Conservation (phyloP, 257 asterid genomes). For the Avicennia marina region DNA sequence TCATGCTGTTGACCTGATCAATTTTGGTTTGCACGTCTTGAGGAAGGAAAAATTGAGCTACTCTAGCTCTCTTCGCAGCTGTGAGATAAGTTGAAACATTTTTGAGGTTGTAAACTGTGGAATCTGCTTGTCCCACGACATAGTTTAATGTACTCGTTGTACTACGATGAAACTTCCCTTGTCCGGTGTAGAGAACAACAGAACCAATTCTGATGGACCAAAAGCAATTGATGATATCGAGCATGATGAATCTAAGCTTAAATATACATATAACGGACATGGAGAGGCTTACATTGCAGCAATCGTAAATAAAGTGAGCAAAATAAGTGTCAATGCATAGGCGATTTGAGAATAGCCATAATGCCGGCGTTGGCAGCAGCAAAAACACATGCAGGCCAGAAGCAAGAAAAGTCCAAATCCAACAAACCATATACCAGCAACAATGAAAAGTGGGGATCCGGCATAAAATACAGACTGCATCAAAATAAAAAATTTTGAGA, state of each 20-base stretch:
- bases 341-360: constrained; percentile 48
- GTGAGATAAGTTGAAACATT: constrained; percentile 62
- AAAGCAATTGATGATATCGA: no score
- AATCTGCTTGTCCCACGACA: constrained; percentile 64
- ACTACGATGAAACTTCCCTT: constrained; percentile 59
- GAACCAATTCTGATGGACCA: constrained; percentile 46
- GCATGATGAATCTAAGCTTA: no score
- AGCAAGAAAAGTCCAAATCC: constrained; percentile 37
- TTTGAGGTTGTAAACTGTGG: constrained; percentile 55
- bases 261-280: no score
- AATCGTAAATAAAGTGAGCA: constrained; percentile 37
- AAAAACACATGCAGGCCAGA: constrained; percentile 36
- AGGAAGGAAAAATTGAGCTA: constrained; percentile 54
- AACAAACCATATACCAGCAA: constrained; percentile 45
- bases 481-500: no score
- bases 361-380: constrained; percentile 38
- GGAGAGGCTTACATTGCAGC: constrained; percentile 36
- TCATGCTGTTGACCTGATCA: constrained; percentile 56
- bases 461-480: constrained; percentile 44
- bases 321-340: constrained; percentile 44
- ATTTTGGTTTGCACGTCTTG: constrained; percentile 52
- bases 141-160: constrained; percentile 50
- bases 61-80: constrained; percentile 57
- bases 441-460: constrained; percentile 41
- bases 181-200: constrained; percentile 47